Evolutionary conservation across 768 basidiomycete species (phyloP).

Genomic region (Pleurotus eryngii): DNA sequence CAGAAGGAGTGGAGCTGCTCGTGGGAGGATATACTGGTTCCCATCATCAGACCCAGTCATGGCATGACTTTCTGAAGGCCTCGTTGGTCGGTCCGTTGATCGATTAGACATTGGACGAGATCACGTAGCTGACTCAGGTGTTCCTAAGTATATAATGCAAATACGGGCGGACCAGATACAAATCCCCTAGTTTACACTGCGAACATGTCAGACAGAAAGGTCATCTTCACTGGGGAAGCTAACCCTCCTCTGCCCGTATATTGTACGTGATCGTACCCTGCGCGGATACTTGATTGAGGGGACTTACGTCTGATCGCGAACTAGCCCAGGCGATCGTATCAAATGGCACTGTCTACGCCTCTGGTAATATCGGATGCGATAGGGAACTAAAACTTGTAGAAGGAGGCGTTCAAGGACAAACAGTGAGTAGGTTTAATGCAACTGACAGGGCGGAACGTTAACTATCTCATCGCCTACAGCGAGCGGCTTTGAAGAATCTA

Average conservation of each 20-base stretch:
- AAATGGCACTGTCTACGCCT: slow-evolving; percentile 31
- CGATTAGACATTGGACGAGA: neutral
- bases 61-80: slow-evolving; percentile 18
- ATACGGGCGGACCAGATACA: too few relatives aligned
- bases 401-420: slow-evolving; percentile 31
- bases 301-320: neutral
- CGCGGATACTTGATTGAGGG: neutral
- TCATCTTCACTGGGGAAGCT: slow-evolving; percentile 29
- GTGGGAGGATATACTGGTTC: slow-evolving; percentile 28
- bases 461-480: slow-evolving; percentile 17
- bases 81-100: slow-evolving; percentile 26
- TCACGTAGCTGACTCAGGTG: slow-evolving; percentile 6
- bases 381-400: slow-evolving; percentile 30
- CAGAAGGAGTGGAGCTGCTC: slow-evolving; percentile 46
- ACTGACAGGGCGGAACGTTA: neutral
- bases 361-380: slow-evolving; percentile 36
- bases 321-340: slow-evolving; percentile 38
- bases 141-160: too few relatives aligned
- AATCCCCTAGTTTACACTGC: neutral
- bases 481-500: slow-evolving; percentile 36
- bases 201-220: slow-evolving; percentile 15
- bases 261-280: slow-evolving; percentile 21
- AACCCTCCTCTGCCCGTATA: slow-evolving; percentile 33
- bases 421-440: slow-evolving; percentile 19
- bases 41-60: too few relatives aligned